Conservation (phyloP, 169 alveolate genomes). For the Plasmodium chabaudi region DNA sequence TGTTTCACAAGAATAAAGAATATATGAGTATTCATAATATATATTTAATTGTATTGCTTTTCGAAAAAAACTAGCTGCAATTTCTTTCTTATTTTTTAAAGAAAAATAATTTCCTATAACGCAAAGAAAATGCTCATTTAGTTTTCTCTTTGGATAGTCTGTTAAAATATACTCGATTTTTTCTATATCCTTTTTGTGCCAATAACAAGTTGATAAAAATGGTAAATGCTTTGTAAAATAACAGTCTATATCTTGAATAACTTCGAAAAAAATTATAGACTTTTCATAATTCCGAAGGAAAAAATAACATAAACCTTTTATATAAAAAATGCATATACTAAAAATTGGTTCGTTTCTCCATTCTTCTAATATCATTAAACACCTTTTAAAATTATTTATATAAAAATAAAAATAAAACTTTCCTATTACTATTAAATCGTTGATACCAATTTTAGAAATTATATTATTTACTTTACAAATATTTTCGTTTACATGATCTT, state of each 20-base stretch:
- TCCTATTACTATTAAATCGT: constrained; percentile 35
- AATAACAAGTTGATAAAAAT: constrained; percentile 61
- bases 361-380: constrained; percentile 49
- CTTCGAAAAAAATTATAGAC: constrained; percentile 32
- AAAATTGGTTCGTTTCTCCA: constrained; percentile 64
- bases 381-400: constrained; percentile 46
- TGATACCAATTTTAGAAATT: constrained; percentile 30
- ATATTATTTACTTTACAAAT: constrained; percentile 1
- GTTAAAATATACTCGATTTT: constrained; percentile 58
- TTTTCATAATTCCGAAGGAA: constrained; percentile 56
- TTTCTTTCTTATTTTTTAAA: constrained; percentile 52
- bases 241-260: constrained; percentile 41
- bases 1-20: constrained; percentile 70
- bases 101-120: constrained; percentile 74
- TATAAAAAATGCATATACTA: constrained; percentile 34
- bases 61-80: constrained; percentile 40
- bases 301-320: constrained; percentile 62
- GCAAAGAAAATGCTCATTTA: constrained; percentile 57
- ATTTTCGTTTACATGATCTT: background rate
- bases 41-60: constrained; percentile 42
- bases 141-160: constrained; percentile 50
- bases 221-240: constrained; percentile 65
- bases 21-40: constrained; percentile 63
- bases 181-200: constrained; percentile 27
- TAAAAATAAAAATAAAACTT: constrained; percentile 32